A percentile compares a stretch with the other conserved stretches of the same genome.
These are phyloP conservation scores for Talaromyces nanjingensis DNA, from an alignment of 495 filamentous ascomycete genomes.

Conservation along the genomic window DNA sequence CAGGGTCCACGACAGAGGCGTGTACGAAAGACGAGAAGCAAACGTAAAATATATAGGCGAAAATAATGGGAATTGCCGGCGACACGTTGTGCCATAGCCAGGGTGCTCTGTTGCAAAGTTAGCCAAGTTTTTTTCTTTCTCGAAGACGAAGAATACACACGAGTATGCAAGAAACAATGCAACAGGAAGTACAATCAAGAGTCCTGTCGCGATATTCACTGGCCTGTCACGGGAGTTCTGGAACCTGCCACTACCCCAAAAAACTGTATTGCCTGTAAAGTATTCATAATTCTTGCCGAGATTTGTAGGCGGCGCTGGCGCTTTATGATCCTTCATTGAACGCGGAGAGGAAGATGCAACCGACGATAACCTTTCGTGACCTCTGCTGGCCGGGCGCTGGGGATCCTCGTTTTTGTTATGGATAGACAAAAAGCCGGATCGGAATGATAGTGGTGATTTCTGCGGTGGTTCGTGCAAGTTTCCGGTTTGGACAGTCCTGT, in stretches of 20 bases:
- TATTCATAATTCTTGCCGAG: constrained; percentile 79
- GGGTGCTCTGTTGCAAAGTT: constrained; percentile 48
- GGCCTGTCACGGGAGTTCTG: constrained; percentile 85
- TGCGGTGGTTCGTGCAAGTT: constrained; percentile 46
- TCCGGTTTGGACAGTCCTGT: constrained; percentile 44
- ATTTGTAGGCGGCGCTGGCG: constrained; percentile 29
- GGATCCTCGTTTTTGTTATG: constrained; percentile 42
- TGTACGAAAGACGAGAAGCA: constrained; percentile 91
- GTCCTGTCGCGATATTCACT: constrained; percentile 83
- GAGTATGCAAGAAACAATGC: constrained; percentile 82
- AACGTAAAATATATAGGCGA: constrained; percentile 82
- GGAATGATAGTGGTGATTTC: constrained; percentile 67
- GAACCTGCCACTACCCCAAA: constrained; percentile 75
- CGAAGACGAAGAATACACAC: constrained; percentile 30
- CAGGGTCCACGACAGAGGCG: constrained; percentile 84
- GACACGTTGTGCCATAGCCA: constrained; percentile 90
- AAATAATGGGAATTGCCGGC: constrained; percentile 84
- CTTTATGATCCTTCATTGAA: constrained; percentile 19
- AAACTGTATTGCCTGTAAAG: constrained; percentile 85
- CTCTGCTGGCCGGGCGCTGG: constrained; percentile 40
- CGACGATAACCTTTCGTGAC: constrained; percentile 71
- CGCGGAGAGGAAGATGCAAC: constrained; percentile 53
- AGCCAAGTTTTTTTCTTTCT: not conserved
- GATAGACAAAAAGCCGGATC: constrained; percentile 54
- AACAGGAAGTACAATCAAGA: constrained; percentile 67